Evolutionary conservation across 139 green algal genomes (phyloP), one percentile per base, ranked within the genome.

Genomic region (Chlamydomonas sp.): DNA sequence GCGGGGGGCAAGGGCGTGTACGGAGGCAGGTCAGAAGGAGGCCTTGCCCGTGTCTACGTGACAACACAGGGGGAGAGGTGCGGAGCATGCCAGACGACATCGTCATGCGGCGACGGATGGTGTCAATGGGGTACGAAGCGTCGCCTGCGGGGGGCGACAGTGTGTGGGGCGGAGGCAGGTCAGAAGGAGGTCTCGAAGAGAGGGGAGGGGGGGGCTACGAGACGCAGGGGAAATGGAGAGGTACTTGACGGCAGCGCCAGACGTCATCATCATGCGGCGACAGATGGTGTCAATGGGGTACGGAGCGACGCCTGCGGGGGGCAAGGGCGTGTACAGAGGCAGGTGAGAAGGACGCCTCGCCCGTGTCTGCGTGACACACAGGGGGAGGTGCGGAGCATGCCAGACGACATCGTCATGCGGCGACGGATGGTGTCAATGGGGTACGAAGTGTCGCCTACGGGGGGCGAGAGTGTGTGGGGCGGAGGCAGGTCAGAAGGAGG

Each of bases 91-190:
- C 93, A 61, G 90, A 89, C 61, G 96, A 91, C 95, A 99, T 99
- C 95, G 98, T 98, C 75, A 99, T 91, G 37, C 95, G 83, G 81
- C 95, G 87, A 49, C 95, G 88, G 43, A 99, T 91, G 38, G 95
- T 99, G 85, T 99, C 95, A 80, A 99, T 97, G 71, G 95, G 95
- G 78, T 99, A 98, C 29, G 93, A n/a, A n/a, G n/a, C n/a, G n/a
- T n/a, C n/a, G n/a, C n/a, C n/a, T n/a, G n/a, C n/a, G n/a, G n/a
- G n/a, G n/a, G 10, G 43, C 13, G 16, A 54, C 69, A 84, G 75
- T 35, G 49, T 76, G 90, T 95, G 95, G n/a, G n/a, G n/a, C 39
- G 89, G 92, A n/a, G n/a, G n/a, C n/a, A n/a, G n/a, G n/a, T n/a
- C n/a, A n/a, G n/a, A n/a, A n/a, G n/a, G n/a, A n/a, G n/a, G n/a